Evolutionary conservation across 768 basidiomycete species (phyloP).

Genomic region (Auriscalpium orientale): DNA sequence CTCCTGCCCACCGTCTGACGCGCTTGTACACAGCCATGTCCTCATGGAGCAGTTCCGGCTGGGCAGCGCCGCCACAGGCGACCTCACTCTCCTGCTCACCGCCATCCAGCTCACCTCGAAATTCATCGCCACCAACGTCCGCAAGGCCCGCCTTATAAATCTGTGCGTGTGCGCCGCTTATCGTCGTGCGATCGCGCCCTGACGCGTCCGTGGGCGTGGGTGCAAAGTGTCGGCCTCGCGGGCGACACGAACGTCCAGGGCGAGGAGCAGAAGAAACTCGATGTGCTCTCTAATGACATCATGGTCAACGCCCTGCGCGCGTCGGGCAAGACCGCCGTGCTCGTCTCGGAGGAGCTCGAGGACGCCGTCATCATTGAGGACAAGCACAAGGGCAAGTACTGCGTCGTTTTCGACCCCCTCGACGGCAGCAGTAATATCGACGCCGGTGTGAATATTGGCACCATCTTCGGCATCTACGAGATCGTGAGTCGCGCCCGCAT

Average conservation of each 20-base stretch:
- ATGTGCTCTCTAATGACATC: conserved; percentile 97
- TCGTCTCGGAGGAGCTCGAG: conserved; percentile 94
- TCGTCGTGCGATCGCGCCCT: neutral
- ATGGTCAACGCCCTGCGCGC: conserved; percentile 97
- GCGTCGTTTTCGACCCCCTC: conserved; percentile 97
- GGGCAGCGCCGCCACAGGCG: conserved; percentile 81
- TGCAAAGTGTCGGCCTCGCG: conserved; percentile 84
- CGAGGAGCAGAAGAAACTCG: conserved; percentile 99
- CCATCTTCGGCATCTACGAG: conserved; percentile 95
- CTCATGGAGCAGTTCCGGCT: conserved; percentile 78
- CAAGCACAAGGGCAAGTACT: conserved; percentile 77
- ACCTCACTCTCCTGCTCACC: conserved; percentile 88
- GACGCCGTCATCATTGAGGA: conserved; percentile 88
- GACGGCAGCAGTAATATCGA: conserved; percentile 97
- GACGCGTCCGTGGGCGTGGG: neutral
- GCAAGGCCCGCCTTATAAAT: conserved; percentile 95
- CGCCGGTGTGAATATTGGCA: conserved; percentile 96
- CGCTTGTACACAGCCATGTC: conserved; percentile 56
- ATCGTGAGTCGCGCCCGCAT: conserved; percentile 47
- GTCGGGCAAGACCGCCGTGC: conserved; percentile 93
- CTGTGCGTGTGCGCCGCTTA: conserved; percentile 48
- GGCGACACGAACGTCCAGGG: conserved; percentile 97
- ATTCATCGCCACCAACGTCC: conserved; percentile 97
- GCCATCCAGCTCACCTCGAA: conserved; percentile 95
- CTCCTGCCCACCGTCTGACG: neutral